phyloP scores from a whole-genome alignment of 768 basidiomycete genomes.

The Agaricus subrufescens region DNA sequence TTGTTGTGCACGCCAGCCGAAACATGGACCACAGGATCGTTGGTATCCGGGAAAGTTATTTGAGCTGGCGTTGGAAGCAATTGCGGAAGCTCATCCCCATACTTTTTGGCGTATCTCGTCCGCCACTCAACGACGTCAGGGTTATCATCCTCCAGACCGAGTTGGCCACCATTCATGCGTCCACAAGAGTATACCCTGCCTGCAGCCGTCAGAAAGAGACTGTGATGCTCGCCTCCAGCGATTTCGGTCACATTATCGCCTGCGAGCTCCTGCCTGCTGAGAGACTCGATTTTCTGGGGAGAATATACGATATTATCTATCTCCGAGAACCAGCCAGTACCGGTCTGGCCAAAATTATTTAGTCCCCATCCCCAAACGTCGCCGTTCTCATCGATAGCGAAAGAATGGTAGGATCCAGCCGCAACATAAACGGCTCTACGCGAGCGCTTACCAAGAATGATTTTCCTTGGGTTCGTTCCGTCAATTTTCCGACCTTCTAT shows the following conservation, averaged over 20 bases:
- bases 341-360: constrained; percentile 84
- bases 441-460: constrained; percentile 65
- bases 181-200: constrained; percentile 89
- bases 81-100: constrained; percentile 35
- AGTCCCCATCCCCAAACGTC: constrained; percentile 95
- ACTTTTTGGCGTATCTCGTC: constrained; percentile 39
- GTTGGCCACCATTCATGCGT: constrained; percentile 76
- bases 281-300: constrained; percentile 57
- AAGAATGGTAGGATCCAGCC: constrained; percentile 82
- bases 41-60: constrained; percentile 56
- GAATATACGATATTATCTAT: constrained; percentile 52
- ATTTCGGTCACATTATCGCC: constrained; percentile 69
- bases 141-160: constrained; percentile 74
- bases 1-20: constrained; percentile 71
- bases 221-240: constrained; percentile 82
- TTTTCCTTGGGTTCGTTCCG: constrained; percentile 83
- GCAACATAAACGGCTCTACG: constrained; percentile 64
- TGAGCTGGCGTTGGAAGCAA: constrained; percentile 63
- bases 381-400: constrained; percentile 81
- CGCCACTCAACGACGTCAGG: constrained; percentile 29
- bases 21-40: constrained; percentile 65
- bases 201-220: constrained; percentile 78
- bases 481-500: constrained; percentile 85
- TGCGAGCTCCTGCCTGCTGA: constrained; percentile 56
- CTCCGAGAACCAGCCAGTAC: constrained; percentile 45